A percentile compares a stretch with the other conserved stretches of the same genome.
These are phyloP conservation scores for Tricholoma terreum DNA, from an alignment of 768 basidiomycete species.

Conservation along the genomic window DNA sequence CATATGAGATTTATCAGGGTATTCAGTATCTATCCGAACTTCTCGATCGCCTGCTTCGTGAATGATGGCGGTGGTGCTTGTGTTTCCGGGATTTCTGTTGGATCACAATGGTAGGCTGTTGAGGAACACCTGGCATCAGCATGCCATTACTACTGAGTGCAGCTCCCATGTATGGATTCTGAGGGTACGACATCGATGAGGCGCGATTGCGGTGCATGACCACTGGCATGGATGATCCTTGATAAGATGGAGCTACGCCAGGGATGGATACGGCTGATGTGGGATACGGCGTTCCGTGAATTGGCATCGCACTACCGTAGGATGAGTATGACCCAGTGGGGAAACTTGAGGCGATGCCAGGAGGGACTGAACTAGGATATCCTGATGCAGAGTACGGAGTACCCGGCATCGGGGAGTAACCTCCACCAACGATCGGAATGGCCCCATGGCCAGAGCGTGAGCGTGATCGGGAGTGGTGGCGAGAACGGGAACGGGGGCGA, in stretches of 20 bases:
- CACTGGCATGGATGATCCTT: constrained; percentile 23
- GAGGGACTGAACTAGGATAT: constrained; percentile 12
- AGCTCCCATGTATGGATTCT: constrained; percentile 20
- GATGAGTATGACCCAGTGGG: constrained; percentile 20
- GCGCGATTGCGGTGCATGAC: constrained; percentile 28
- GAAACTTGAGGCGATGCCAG: constrained; percentile 10
- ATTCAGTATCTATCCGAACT: constrained; percentile 15
- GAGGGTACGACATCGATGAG: constrained; percentile 35
- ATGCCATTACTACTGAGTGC: constrained; percentile 16
- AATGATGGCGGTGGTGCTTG: constrained; percentile 31
- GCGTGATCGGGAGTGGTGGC: constrained; percentile 36
- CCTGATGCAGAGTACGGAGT: constrained; percentile 5
- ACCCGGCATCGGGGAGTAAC: constrained; percentile 5
- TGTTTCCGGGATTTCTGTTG: constrained; percentile 24
- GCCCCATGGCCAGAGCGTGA: constrained; percentile 18
- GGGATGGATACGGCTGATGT: constrained; percentile 16
- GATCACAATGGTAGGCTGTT: constrained; percentile 28
- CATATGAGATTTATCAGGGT: neutral
- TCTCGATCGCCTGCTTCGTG: constrained; percentile 25
- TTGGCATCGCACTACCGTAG: constrained; percentile 21
- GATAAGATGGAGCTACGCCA: constrained; percentile 24
- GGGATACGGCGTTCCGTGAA: constrained; percentile 24
- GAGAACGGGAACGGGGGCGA: constrained; percentile 31
- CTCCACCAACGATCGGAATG: constrained; percentile 16
- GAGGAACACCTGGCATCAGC: constrained; percentile 19